Evolutionary conservation across 805 yeast genomes (phyloP), one percentile per base, ranked within the genome.

Genomic region (Kockiozyma suomiensis): DNA sequence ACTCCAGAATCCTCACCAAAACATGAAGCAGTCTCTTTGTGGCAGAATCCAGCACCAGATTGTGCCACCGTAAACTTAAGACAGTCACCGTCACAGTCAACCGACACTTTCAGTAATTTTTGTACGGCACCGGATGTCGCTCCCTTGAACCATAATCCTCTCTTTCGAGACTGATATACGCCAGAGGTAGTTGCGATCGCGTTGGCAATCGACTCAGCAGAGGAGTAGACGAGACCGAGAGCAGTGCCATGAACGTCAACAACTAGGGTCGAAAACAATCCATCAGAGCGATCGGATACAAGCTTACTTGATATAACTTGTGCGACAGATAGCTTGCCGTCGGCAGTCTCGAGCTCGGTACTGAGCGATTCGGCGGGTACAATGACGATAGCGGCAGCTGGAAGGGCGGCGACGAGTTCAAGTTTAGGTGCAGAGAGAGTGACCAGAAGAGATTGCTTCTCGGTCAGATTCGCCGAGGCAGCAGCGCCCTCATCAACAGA

Each of bases 41-140:
- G 99, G 73, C 99, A 94, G 80, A 94, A 94, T 0, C 97, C 97
- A 53, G 81, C 82, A 32, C 96, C 97, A 1, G 81, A 74, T 73
- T 92, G 97, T 66, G 84, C 85, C 32, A 94, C 99, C 21, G 86
- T 81, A 71, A 93, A 90, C 76, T 89, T 87, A 69, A 94, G 76
- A 64, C 96, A 88, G 73, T 94, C 99, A 48, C 88, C 85, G 75
- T 94, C 99, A 75, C 99, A 94, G 76, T 94, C 99, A 62, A 83
- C 75, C 55, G 84, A 86, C 58, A 94, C 73, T 46, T 79, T 75
- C 25, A 87, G 66, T 50, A 94, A 79, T 66, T 80, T 79, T 76
- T 94, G 99, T 1, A 96, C 89, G 54, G 96, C 96, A 21, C 99
- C 99, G n/a, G 96, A 88, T 1, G 97, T 89, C 57, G 87, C 87